Evolutionary conservation across 179 eudicot species (phyloP).

Genomic region (Amaranthus tricolor): DNA sequence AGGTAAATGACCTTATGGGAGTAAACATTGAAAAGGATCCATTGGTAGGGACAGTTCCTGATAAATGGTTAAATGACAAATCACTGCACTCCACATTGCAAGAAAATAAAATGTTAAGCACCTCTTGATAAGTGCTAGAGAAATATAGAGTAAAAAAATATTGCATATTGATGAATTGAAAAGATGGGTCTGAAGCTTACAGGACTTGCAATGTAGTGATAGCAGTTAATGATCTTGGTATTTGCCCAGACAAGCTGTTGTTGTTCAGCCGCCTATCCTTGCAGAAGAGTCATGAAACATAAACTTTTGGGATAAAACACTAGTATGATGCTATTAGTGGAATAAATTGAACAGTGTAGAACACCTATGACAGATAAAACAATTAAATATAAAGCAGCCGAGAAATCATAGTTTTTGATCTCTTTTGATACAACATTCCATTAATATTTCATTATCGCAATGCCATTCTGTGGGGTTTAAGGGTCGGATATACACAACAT

Average conservation of each 20-base stretch:
- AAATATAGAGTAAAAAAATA: neutral
- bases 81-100: conserved; percentile 47
- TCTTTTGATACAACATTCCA: no score
- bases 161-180: neutral
- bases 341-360: neutral
- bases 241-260: conserved; percentile 64
- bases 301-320: conserved; percentile 1
- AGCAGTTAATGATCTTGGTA: conserved; percentile 59
- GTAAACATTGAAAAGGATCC: conserved; percentile 87
- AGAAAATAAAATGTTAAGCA: conserved; percentile 9
- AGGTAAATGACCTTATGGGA: conserved; percentile 63
- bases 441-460: no score
- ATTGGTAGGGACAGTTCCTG: conserved; percentile 66
- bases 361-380: neutral
- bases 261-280: conserved; percentile 82
- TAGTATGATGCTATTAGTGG: neutral
- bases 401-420: no score
- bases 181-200: conserved; percentile 46
- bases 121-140: neutral
- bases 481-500: no score
- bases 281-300: conserved; percentile 25
- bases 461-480: no score
- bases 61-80: conserved; percentile 60
- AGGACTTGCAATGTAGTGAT: conserved; percentile 71
- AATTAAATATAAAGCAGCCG: no score